phyloP scores from a whole-genome alignment of 2,329 filamentous ascomycete species.

The Xylaria sp. region DNA sequence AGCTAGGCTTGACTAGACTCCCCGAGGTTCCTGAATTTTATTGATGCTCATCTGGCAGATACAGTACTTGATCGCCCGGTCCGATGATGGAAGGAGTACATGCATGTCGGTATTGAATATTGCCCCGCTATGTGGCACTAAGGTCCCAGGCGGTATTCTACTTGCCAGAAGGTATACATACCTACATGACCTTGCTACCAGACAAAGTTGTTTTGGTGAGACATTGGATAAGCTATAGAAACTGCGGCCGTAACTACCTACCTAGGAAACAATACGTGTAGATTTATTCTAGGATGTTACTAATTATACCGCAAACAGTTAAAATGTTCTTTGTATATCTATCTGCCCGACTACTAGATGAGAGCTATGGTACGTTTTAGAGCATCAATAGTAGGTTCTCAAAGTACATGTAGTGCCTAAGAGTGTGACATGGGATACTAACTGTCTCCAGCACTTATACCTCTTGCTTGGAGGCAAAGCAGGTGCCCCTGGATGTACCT shows the following conservation, averaged over 20 bases:
- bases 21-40: too few relatives aligned
- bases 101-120: slow-evolving; percentile 6
- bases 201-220: neutral
- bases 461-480: neutral
- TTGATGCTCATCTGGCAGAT: neutral
- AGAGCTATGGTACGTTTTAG: neutral
- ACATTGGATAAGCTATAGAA: slow-evolving; percentile 20
- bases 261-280: slow-evolving; percentile 20
- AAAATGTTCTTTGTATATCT: slow-evolving; percentile 21
- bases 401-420: slow-evolving; percentile 11
- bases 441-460: slow-evolving; percentile 5
- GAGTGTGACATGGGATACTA: slow-evolving; percentile 4
- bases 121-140: slow-evolving; percentile 28
- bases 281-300: slow-evolving; percentile 1
- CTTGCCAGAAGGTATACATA: neutral
- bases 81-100: neutral
- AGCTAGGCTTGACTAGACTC: neutral
- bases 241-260: too few relatives aligned
- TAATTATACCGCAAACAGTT: slow-evolving; percentile 32
- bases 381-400: neutral
- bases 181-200: too few relatives aligned
- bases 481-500: slow-evolving; percentile 1
- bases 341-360: neutral
- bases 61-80: slow-evolving; percentile 8
- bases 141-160: neutral